Evolutionary conservation across 2,329 filamentous ascomycete genomes (phyloP).

Genomic region (Ambrosiella beaveri): DNA sequence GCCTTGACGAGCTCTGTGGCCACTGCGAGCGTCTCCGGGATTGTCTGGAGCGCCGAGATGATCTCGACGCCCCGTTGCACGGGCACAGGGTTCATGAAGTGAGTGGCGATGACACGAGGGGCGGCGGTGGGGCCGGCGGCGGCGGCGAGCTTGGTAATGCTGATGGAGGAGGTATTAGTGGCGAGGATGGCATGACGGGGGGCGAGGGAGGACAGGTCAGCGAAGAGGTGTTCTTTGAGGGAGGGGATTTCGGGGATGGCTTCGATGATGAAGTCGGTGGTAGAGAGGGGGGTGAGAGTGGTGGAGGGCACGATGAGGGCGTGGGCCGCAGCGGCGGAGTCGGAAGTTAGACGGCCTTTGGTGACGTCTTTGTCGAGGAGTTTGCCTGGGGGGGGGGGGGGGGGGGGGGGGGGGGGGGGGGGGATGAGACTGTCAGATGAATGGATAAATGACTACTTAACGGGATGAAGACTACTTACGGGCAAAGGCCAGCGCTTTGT

Average conservation of each 20-base stretch:
- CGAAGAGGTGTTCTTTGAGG: conserved; percentile 79
- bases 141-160: conserved; percentile 88
- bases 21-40: conserved; percentile 59
- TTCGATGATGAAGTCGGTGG: conserved; percentile 95
- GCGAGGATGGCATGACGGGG: conserved; percentile 76
- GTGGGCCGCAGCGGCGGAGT: conserved; percentile 58
- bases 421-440: neutral
- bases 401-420: conserved; percentile 5
- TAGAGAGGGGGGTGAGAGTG: conserved; percentile 56
- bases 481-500: conserved; percentile 81
- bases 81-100: conserved; percentile 99
- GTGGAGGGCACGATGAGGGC: conserved; percentile 53
- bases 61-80: conserved; percentile 97
- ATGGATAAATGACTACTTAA: neutral
- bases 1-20: conserved; percentile 72
- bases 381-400: conserved; percentile 43
- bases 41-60: conserved; percentile 86
- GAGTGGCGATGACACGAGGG: conserved; percentile 82
- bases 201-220: conserved; percentile 62
- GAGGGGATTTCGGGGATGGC: conserved; percentile 83
- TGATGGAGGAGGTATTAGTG: conserved; percentile 97
- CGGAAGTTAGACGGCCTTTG: conserved; percentile 70
- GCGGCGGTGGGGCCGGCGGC: conserved; percentile 63
- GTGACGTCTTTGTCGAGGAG: conserved; percentile 81
- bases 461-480: conserved; percentile 29